Evolutionary conservation across 306 rosid species (phyloP).

Genomic region (apple (Malus domestica)): DNA sequence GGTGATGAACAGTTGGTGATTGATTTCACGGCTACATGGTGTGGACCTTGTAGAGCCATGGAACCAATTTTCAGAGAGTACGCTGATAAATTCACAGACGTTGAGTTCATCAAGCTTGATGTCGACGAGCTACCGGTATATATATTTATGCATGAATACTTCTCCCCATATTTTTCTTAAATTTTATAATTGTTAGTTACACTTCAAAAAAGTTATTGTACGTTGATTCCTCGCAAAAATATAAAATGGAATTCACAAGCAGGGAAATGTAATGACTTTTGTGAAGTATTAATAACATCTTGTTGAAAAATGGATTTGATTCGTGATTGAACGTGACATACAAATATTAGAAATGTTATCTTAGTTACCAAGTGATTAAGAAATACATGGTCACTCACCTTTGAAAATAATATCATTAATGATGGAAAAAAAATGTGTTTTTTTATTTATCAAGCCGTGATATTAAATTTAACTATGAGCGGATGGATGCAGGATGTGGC

Average conservation of each 20-base stretch:
- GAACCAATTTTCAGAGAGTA: slow-evolving; percentile 47
- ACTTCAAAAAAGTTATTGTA: not conserved
- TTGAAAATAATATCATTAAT: too few relatives aligned
- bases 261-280: too few relatives aligned
- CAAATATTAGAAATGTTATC: not conserved
- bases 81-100: slow-evolving; percentile 49
- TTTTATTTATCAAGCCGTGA: not conserved
- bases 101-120: slow-evolving; percentile 62
- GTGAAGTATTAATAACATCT: too few relatives aligned
- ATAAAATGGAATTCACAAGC: too few relatives aligned
- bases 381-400: not conserved
- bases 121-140: slow-evolving; percentile 62
- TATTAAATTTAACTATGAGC: not conserved
- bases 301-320: not conserved
- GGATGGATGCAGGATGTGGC: slow-evolving; percentile 55
- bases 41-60: slow-evolving; percentile 71
- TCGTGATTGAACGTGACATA: not conserved
- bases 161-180: not conserved
- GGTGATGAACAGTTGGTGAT: slow-evolving; percentile 43
- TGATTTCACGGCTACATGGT: slow-evolving; percentile 80
- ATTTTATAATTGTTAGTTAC: not conserved
- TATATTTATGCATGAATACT: not conserved
- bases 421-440: not conserved
- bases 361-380: not conserved
- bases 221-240: not conserved